Evolutionary conservation across 2,329 filamentous ascomycete species (phyloP), one percentile per base, ranked within the genome.

Genomic region (Cyphellophora europaea): DNA sequence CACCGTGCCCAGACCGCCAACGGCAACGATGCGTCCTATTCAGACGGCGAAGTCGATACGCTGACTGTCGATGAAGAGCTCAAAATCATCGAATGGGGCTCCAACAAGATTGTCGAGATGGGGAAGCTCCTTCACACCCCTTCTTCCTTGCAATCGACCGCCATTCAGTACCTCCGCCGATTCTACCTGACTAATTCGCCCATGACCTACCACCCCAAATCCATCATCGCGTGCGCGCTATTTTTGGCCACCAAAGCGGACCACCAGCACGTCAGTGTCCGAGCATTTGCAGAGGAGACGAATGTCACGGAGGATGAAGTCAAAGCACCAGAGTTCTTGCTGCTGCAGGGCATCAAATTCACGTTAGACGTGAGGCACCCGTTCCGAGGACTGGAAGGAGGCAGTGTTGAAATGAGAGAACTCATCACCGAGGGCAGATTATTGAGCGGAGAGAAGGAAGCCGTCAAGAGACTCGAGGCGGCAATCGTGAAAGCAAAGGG

Each of bases 161-260:
- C 86, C 3, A 82, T 89, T 42, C 78, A 93, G 53, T 95, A 93
- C 56, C 72, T 98, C 41, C 82, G 85, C 37, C 82, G 91, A 38
- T 96, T 98, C 70, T 98, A 96, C 65, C 73, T 94, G 23, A 89
- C 83, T 53, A 94, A 96, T 62, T 93, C 84, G 27, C 77, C 88
- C 52, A 94, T 96, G 84, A 94, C 88, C 18, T 96, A 98, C 56
- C 84, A 89, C 43, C 89, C 88, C 0, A 82, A 84, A 43, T 79
- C 86, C 44, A 82, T 96, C 47, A 78, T 93, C 55, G 85, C 88
- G 54, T 91, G 87, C 18, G 85, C 83, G 21, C 72, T 98, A 36
- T 96, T 93, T 66, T 83, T 98, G 45, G 87, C 87, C 6, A 87
- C 81, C 51, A 98, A 98, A 63, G 85, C 86, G 4, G 89, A 98